Base-by-base conservation (phyloP, 805 yeast genomes). In the Nakazawaea ambrosiae region DNA sequence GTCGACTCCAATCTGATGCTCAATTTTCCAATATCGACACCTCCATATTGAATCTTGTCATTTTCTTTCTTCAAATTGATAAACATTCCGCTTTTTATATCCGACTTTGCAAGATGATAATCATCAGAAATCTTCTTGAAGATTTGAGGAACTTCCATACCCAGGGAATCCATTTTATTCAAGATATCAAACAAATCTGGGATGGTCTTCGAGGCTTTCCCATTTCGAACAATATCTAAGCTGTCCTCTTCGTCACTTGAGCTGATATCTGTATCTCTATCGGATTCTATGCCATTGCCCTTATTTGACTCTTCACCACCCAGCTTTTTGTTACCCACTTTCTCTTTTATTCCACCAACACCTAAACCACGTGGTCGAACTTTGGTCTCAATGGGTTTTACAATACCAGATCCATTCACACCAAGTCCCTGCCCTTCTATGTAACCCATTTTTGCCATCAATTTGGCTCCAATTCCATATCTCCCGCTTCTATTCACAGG, bases 381-480 rank as follows among this genome's bases (percentile, higher is more conserved):
- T 37, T 71, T 70, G 3, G 84, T 81, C 43, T 84, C 81, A 5
- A 90, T 77, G 0, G 97, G 97, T n/a, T 69, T 74, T 0, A 70
- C 68, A 1, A 87, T 86, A 31, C 98, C 98, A 35, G 70, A 70
- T 1, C 78, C 75, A 18, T 66, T 55, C 4, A 63, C 62, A 2
- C 98, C 98, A n/a, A 90, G 67, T 1, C 97, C 97, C 49, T 72
- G 65, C 0, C 98, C 97, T 28, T 72, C 73, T 6, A 70, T 68
- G 57, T 85, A 89, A 0, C 98, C 98, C 97, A 90, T 89, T 44
- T 77, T 72, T 43, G 75, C 66, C 61, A 90, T 56, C 35, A 90
- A 60, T 34, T 69, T 59, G 3, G 95, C 95, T 26, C 97, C 97
- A 27, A 87, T 75, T 5, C 97, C 97, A 52, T 89, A 88, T 17